A percentile compares a stretch with the other conserved stretches of the same genome.
phyloP scores from a whole-genome alignment of 768 basidiomycete species.

The Cantharellus anzutake region DNA sequence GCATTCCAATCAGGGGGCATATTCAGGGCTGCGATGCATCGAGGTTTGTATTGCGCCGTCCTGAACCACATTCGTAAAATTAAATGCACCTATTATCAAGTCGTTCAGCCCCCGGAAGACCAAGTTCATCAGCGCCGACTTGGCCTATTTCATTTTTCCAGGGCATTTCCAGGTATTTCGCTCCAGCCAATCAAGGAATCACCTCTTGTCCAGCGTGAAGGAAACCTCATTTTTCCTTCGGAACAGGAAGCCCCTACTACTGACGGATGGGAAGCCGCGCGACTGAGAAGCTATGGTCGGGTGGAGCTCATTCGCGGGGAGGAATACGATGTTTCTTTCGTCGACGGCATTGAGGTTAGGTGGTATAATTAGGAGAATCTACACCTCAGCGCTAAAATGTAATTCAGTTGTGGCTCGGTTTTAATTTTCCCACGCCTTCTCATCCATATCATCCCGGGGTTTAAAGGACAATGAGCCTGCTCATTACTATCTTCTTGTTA shows the following conservation, averaged over 20 bases:
- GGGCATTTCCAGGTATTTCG: not conserved
- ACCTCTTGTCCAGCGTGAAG: not conserved
- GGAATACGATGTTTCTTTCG: too few species aligned
- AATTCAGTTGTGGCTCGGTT: too few species aligned
- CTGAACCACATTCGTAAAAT: not conserved
- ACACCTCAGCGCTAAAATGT: too few species aligned
- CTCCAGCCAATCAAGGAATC: not conserved
- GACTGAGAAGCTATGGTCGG: not conserved
- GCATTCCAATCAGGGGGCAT: not conserved
- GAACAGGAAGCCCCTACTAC: not conserved
- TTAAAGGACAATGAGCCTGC: conserved; percentile 4
- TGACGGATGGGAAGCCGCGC: not conserved
- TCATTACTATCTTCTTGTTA: conserved; percentile 55
- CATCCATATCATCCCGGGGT: too few species aligned
- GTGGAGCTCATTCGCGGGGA: not conserved
- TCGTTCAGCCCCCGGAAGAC: not conserved
- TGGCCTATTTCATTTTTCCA: not conserved
- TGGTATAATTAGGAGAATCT: too few species aligned
- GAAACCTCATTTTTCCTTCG: not conserved
- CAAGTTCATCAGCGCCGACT: not conserved
- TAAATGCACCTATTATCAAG: not conserved
- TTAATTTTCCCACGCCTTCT: too few species aligned
- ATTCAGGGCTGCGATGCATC: not conserved
- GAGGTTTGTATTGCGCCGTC: not conserved
- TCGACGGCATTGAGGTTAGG: too few species aligned